Base-by-base conservation (phyloP, 1,139 yeast genomes). In the Yamadazyma triangularis region DNA sequence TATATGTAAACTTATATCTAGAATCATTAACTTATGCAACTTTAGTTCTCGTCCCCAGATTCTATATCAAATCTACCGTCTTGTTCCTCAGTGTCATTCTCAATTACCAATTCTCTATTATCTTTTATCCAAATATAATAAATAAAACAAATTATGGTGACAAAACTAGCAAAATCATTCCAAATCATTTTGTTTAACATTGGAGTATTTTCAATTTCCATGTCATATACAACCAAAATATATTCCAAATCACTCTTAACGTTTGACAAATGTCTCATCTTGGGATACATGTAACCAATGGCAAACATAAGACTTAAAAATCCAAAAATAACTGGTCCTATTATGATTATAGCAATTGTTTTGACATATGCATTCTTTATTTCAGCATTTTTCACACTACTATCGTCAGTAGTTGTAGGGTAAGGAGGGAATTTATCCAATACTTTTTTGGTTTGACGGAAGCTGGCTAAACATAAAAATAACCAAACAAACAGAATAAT, bases 41-140 rank as follows among this genome's bases (percentile, higher is more conserved):
- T n/a, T n/a, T n/a, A n/a, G 9, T 18, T 18, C 20, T 18, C 20
- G 6, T 18, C 20, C 8, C 9, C 20, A 7, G 20, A 18, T 7
- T 7, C 20, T 7, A 18, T 9, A 15, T 30, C 34, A 4, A 28
- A 23, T 8, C 33, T 35, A 24, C 22, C 30, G 8, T 31, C 40
- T 4, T 18, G 26, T 13, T 21, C 23, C 13, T 22, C 34, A 25
- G 24, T 29, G 6, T 29, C 38, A n/a, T 25, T 14, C 16, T 36
- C 38, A 26, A 56, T 40, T 14, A 59, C 42, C 31, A 62, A 41
- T 4, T 66, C 69, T 36, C 54, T 50, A 38, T 62, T 60, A 28
- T 53, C 56, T 35, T 49, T 56, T 20, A 60, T 52, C 70, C 70
- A 63, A 30, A 62, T 50, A 29, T 45, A 50, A 36, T 54, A 63